These are phyloP conservation scores for Rhodotorula glutinis DNA, from an alignment of 1,284 basidiomycete species.

Conservation along the genomic window DNA sequence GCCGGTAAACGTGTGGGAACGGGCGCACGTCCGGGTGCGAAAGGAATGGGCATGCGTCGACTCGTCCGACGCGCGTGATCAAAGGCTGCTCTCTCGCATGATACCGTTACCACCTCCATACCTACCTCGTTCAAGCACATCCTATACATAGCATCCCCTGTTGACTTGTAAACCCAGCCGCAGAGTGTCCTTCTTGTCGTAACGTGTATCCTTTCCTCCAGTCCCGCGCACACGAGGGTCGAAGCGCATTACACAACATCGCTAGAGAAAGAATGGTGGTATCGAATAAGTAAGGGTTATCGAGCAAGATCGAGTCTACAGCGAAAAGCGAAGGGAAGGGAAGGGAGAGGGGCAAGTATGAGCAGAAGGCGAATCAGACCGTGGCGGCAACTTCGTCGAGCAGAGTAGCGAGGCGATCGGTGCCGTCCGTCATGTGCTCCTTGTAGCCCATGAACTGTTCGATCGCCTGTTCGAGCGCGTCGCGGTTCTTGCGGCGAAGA, in stretches of 20 bases:
- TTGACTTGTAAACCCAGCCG: background rate
- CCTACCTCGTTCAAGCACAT: too few relatives aligned
- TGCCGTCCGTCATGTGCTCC: conserved; percentile 27
- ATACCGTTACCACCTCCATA: background rate
- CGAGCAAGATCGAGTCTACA: background rate
- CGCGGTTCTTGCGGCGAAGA: conserved; percentile 20
- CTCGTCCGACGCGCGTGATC: background rate
- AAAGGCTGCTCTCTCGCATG: too few relatives aligned
- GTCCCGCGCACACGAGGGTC: background rate
- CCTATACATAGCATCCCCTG: too few relatives aligned
- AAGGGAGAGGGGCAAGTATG: background rate
- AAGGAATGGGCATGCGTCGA: conserved; percentile 14
- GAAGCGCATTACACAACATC: conserved; percentile 3
- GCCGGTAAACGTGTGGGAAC: conserved; percentile 28
- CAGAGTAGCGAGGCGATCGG: conserved; percentile 11
- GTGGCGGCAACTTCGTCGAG: conserved; percentile 14
- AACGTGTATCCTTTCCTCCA: background rate
- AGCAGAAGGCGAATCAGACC: background rate
- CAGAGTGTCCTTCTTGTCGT: background rate
- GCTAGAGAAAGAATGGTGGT: background rate
- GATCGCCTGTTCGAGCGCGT: conserved; percentile 27
- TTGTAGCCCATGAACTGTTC: conserved; percentile 30
- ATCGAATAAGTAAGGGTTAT: too few relatives aligned
- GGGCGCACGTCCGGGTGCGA: conserved; percentile 26
- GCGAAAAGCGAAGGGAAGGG: background rate